A percentile compares a stretch with the other conserved stretches of the same genome.
Evolutionary conservation across 257 asterid genomes (phyloP).

Genomic region (Lycium ferocissimum): DNA sequence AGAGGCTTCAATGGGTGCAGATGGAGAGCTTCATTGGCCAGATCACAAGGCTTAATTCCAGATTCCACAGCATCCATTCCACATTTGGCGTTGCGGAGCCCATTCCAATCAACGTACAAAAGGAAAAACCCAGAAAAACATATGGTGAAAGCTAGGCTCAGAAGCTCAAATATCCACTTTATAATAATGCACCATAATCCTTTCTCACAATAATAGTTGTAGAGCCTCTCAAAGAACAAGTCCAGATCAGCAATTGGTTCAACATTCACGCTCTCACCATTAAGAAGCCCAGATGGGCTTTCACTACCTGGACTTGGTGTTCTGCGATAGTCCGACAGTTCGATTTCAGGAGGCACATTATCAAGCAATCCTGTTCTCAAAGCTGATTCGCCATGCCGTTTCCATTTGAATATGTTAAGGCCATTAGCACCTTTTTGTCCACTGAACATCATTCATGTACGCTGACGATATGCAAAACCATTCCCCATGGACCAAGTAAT

Average conservation of each 20-base stretch:
- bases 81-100: slow-evolving; percentile 94
- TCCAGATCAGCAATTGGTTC: slow-evolving; percentile 89
- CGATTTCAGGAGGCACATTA: slow-evolving; percentile 72
- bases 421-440: slow-evolving; percentile 67
- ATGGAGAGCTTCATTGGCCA: slow-evolving; percentile 90
- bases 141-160: slow-evolving; percentile 82
- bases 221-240: slow-evolving; percentile 89
- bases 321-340: slow-evolving; percentile 79
- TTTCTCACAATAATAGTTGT: slow-evolving; percentile 87
- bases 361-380: slow-evolving; percentile 68
- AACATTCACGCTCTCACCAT: slow-evolving; percentile 69
- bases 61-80: slow-evolving; percentile 99
- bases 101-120: slow-evolving; percentile 92
- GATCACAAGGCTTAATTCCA: slow-evolving; percentile 92
- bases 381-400: slow-evolving; percentile 62
- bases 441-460: slow-evolving; percentile 84
- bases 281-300: slow-evolving; percentile 96
- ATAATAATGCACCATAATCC: slow-evolving; percentile 97
- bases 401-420: slow-evolving; percentile 78
- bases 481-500: slow-evolving; percentile 42
- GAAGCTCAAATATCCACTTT: slow-evolving; percentile 89
- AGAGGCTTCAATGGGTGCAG: slow-evolving; percentile 84
- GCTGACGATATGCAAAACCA: slow-evolving; percentile 58
- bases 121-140: slow-evolving; percentile 89
- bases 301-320: slow-evolving; percentile 88